Evolutionary conservation across 495 filamentous ascomycete genomes (phyloP).

Genomic region (Aspergillus bertholletiae): DNA sequence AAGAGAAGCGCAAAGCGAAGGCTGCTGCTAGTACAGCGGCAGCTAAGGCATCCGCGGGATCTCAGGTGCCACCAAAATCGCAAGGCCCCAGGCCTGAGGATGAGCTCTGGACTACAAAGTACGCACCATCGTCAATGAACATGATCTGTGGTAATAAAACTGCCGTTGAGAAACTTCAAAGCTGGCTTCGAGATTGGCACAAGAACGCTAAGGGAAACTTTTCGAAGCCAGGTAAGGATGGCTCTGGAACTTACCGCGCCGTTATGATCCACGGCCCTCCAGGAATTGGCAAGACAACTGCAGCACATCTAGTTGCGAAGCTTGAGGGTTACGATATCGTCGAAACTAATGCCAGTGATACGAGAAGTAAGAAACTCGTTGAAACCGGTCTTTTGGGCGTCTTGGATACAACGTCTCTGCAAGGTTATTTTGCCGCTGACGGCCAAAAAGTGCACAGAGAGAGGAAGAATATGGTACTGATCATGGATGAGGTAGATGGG

Average conservation of each 20-base stretch:
- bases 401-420: slow-evolving; percentile 86
- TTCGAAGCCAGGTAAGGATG: slow-evolving; percentile 75
- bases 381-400: slow-evolving; percentile 83
- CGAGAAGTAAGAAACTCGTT: slow-evolving; percentile 95
- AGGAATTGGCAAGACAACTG: slow-evolving; percentile 96
- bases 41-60: slow-evolving; percentile 3
- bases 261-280: slow-evolving; percentile 93
- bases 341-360: slow-evolving; percentile 95
- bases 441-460: slow-evolving; percentile 72
- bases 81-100: slow-evolving; percentile 44
- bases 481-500: slow-evolving; percentile 99
- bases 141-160: slow-evolving; percentile 97
- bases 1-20: slow-evolving; percentile 49
- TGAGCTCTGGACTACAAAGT: slow-evolving; percentile 92
- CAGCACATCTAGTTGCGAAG: slow-evolving; percentile 89
- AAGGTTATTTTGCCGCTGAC: slow-evolving; percentile 87
- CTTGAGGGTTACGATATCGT: slow-evolving; percentile 90
- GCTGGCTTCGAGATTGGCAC: slow-evolving; percentile 81
- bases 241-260: slow-evolving; percentile 70
- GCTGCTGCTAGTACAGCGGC: slow-evolving; percentile 16
- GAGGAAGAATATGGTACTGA: slow-evolving; percentile 89
- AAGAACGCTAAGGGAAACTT: slow-evolving; percentile 71
- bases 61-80: slow-evolving; percentile 19
- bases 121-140: slow-evolving; percentile 75
- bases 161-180: slow-evolving; percentile 82